A percentile compares a stretch with the other conserved stretches of the same genome.
Evolutionary conservation across 371 early-diverging fungal species (phyloP).

Genomic region (Mucor indicus): DNA sequence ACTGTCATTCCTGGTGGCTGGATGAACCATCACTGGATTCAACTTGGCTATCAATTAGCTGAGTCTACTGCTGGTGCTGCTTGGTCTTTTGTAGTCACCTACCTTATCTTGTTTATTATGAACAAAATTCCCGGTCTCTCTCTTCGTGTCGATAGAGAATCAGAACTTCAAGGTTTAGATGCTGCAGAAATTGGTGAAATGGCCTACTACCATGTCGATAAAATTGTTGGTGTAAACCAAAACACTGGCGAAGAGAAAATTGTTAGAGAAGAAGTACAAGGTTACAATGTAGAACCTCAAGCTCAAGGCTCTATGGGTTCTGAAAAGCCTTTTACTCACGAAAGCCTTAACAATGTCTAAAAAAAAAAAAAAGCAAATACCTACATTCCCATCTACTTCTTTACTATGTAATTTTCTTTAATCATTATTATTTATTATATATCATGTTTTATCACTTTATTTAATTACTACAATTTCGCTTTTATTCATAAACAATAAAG

Average conservation of each 20-base stretch:
- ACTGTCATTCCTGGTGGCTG: conserved; percentile 76
- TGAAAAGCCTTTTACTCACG: conserved; percentile 13
- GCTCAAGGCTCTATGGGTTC: conserved; percentile 25
- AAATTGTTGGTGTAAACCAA: conserved; percentile 38
- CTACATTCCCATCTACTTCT: too few relatives aligned
- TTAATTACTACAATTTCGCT: too few relatives aligned
- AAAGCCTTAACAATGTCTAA: conserved; percentile 22
- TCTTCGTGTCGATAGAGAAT: conserved; percentile 69
- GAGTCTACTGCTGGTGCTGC: conserved; percentile 71
- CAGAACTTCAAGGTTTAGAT: conserved; percentile 75
- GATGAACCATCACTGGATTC: conserved; percentile 79
- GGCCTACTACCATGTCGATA: conserved; percentile 59
- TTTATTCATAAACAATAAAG: too few relatives aligned
- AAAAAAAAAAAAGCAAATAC: too few relatives aligned
- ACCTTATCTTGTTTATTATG: conserved; percentile 71
- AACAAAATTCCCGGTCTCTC: conserved; percentile 76
- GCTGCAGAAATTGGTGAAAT: conserved; percentile 76
- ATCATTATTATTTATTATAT: too few relatives aligned
- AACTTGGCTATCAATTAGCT: conserved; percentile 79
- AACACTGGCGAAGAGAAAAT: conserved; percentile 37
- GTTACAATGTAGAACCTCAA: conserved; percentile 16
- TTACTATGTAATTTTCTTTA: too few relatives aligned
- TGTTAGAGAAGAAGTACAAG: conserved; percentile 33
- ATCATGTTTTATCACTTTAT: too few relatives aligned
- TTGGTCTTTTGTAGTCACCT: conserved; percentile 81